Conservation (phyloP, 2,329 filamentous ascomycete genomes). For the Ophiobolus disseminans region DNA sequence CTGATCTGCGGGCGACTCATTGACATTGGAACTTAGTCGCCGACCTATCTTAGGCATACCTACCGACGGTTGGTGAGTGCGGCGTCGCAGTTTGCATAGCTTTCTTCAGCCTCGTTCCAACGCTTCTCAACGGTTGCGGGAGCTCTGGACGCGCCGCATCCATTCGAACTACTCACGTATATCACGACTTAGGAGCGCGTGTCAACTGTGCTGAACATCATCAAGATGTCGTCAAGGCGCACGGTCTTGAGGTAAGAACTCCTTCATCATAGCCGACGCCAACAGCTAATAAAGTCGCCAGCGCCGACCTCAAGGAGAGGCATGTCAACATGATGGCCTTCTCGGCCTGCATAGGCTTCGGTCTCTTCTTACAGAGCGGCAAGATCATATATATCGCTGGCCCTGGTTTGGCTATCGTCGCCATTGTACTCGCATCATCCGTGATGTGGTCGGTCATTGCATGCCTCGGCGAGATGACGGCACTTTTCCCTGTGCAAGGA, state of each 20-base stretch:
- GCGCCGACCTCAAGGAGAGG: slow-evolving; percentile 34
- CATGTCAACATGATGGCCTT: slow-evolving; percentile 50
- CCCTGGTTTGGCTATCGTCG: slow-evolving; percentile 47
- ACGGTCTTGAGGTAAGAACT: slow-evolving; percentile 30
- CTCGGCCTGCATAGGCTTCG: slow-evolving; percentile 46
- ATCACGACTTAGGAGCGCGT: no score
- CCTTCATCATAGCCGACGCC: not conserved
- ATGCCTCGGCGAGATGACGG: slow-evolving; percentile 81
- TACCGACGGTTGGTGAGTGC: slow-evolving; percentile 19
- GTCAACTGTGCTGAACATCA: slow-evolving; percentile 4
- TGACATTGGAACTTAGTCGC: slow-evolving; percentile 23
- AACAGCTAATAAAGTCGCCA: slow-evolving; percentile 3
- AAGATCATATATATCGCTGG: slow-evolving; percentile 49
- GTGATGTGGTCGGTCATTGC: slow-evolving; percentile 50
- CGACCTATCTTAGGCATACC: slow-evolving; percentile 11
- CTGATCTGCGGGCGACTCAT: slow-evolving; percentile 9
- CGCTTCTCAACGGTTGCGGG: no score
- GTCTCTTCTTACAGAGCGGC: slow-evolving; percentile 48
- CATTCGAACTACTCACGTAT: no score
- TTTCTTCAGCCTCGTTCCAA: slow-evolving; percentile 20
- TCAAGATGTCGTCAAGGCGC: slow-evolving; percentile 32
- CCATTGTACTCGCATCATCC: slow-evolving; percentile 45
- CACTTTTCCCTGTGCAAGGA: slow-evolving; percentile 85
- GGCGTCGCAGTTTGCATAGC: slow-evolving; percentile 16
- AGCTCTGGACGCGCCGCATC: no score